phyloP scores from a whole-genome alignment of 192 early-diverging fungal species.

The Coemansia asiatica region DNA sequence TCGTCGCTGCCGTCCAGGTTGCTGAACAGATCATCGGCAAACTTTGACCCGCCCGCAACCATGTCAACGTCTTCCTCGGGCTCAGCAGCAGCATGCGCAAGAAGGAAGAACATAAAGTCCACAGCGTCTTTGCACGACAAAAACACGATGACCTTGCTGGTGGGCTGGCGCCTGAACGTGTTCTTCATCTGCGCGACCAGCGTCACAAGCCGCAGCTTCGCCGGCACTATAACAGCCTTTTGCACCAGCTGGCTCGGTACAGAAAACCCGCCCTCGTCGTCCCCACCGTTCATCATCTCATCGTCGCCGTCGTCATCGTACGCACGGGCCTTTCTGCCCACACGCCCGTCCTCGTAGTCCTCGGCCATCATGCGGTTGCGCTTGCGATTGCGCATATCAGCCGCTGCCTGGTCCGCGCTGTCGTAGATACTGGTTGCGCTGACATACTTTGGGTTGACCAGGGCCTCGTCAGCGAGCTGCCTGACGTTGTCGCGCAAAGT shows the following conservation, averaged over 20 bases:
- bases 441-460: slow-evolving; percentile 79
- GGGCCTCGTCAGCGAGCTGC: slow-evolving; percentile 73
- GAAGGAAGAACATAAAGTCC: slow-evolving; percentile 89
- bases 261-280: slow-evolving; percentile 52
- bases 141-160: slow-evolving; percentile 81
- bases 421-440: slow-evolving; percentile 58
- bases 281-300: slow-evolving; percentile 16
- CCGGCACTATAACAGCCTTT: slow-evolving; percentile 78
- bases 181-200: slow-evolving; percentile 73
- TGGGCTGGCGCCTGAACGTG: slow-evolving; percentile 38
- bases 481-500: slow-evolving; percentile 85
- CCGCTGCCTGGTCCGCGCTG: slow-evolving; percentile 35
- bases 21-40: slow-evolving; percentile 56
- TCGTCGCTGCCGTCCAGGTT: slow-evolving; percentile 24
- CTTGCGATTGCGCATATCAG: slow-evolving; percentile 26
- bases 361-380: slow-evolving; percentile 21
- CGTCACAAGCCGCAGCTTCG: slow-evolving; percentile 89
- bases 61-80: slow-evolving; percentile 45
- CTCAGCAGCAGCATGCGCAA: slow-evolving; percentile 61
- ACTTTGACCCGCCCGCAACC: slow-evolving; percentile 36
- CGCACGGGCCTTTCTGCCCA: slow-evolving; percentile 10
- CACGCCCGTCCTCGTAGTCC: slow-evolving; percentile 24
- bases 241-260: slow-evolving; percentile 90
- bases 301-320: slow-evolving; percentile 34
- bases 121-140: slow-evolving; percentile 90